Evolutionary conservation across 1,284 basidiomycete genomes (phyloP), one percentile per base, ranked within the genome.

Genomic region (Apiotrichum gracile): DNA sequence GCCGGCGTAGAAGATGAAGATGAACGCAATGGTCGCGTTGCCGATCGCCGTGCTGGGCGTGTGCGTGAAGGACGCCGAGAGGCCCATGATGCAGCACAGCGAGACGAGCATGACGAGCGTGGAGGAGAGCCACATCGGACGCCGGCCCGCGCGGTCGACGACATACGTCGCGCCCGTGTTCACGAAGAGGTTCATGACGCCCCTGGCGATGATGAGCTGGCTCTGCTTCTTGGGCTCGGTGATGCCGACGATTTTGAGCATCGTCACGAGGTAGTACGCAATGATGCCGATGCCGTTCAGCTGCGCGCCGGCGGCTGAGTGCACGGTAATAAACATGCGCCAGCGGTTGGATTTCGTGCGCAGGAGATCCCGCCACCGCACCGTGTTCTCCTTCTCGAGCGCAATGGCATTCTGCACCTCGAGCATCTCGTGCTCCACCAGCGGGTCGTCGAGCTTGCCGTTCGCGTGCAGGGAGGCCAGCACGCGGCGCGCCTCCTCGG

Each of bases 141-240:
- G 59, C 27, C 72, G 65, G 16, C 66, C 66, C 39, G 62, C 47
- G 3, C 60, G 49, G 22, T 58, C 57, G 13, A 58, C 57, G 14
- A 54, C 44, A 2, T 59, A 41, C 10, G 70, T 64, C 37, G 65
- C 73, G 21, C 43, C n/a, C 7, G 21, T 24, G 38, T n/a, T 21
- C 2, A 39, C 12, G 19, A 19, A 39, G 38, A 39, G 21, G 38
- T 39, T 39, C n/a, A 21, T 67, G 38, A 69, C 55, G 26, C 64
- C 57, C 7, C 89, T 79, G 60, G 84, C 79, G 66, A 83, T 84
- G 67, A 85, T 85, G 74, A 86, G 83, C 61, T 85, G 77, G 66
- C 82, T 84, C 51, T 79, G 81, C 42, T 78, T 78, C 3, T 87
- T 88, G 77, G 85, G 71, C 25, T 81, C 58, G 16, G 85, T 82